A percentile compares a stretch with the other conserved stretches of the same genome.
phyloP scores from a whole-genome alignment of 805 yeast species.

The Hagleromyces aurorensis region DNA sequence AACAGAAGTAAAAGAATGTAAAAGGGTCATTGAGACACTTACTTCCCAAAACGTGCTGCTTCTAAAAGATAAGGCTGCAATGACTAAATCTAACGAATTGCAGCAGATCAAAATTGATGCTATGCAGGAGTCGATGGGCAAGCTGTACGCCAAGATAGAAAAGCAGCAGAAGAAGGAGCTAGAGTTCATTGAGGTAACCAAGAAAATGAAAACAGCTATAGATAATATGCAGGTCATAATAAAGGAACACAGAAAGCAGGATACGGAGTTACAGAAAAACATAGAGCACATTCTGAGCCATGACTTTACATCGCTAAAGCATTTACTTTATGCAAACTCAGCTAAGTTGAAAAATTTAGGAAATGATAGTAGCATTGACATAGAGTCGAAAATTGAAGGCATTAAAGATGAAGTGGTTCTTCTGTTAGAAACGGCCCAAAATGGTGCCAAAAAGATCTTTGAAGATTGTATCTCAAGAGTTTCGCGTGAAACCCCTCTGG shows the following conservation, averaged over 20 bases:
- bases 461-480: conserved; percentile 20
- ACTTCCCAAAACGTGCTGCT: conserved; percentile 31
- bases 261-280: conserved; percentile 13
- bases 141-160: conserved; percentile 23
- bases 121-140: conserved; percentile 19
- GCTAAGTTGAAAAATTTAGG: conserved; percentile 8
- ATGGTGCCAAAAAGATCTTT: conserved; percentile 17
- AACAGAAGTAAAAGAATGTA: conserved; percentile 42
- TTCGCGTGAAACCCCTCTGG: conserved; percentile 17
- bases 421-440: conserved; percentile 12
- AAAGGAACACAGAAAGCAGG: conserved; percentile 17
- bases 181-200: conserved; percentile 17
- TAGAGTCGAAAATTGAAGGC: conserved; percentile 14
- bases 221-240: conserved; percentile 17
- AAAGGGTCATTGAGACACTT: conserved; percentile 35
- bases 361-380: conserved; percentile 5
- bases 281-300: conserved; percentile 20
- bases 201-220: conserved; percentile 15
- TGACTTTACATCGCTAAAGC: conserved; percentile 15
- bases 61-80: conserved; percentile 25
- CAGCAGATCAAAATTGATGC: conserved; percentile 22
- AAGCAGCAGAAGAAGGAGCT: conserved; percentile 23
- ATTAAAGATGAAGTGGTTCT: conserved; percentile 15
- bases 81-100: conserved; percentile 21
- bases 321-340: conserved; percentile 13